phyloP scores from a whole-genome alignment of 1,284 basidiomycete genomes.

The Meripilus lineatus region DNA sequence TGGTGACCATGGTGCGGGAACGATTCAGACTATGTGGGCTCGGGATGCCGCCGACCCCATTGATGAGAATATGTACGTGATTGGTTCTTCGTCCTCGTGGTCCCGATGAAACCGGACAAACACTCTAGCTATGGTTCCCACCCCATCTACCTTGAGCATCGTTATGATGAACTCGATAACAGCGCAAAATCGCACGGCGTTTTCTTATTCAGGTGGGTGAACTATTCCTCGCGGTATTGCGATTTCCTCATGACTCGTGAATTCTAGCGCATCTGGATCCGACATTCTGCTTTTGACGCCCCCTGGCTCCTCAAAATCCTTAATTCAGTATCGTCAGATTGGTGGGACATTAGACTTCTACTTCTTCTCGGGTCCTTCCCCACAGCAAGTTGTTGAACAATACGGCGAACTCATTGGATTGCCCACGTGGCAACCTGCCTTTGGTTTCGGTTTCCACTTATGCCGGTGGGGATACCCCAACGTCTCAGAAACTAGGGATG shows the following conservation, averaged over 20 bases:
- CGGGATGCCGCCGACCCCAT: slow-evolving; percentile 57
- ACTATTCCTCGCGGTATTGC: not conserved
- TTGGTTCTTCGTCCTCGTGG: slow-evolving; percentile 11
- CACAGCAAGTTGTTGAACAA: slow-evolving; percentile 62
- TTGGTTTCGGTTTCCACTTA: slow-evolving; percentile 70
- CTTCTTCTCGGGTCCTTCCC: slow-evolving; percentile 63
- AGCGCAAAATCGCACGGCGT: slow-evolving; percentile 63
- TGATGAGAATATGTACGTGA: slow-evolving; percentile 54
- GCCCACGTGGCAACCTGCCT: slow-evolving; percentile 63
- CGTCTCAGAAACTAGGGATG: slow-evolving; percentile 34
- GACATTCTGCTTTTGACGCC: slow-evolving; percentile 62
- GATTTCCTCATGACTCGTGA: slow-evolving; percentile 4
- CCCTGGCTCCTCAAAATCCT: slow-evolving; percentile 39
- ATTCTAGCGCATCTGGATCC: slow-evolving; percentile 45
- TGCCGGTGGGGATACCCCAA: slow-evolving; percentile 44
- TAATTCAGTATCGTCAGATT: slow-evolving; percentile 61
- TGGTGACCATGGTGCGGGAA: slow-evolving; percentile 48
- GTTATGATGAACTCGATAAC: slow-evolving; percentile 44
- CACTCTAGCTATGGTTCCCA: slow-evolving; percentile 61
- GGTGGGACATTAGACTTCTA: slow-evolving; percentile 57
- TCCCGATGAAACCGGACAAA: not conserved
- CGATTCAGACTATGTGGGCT: slow-evolving; percentile 69
- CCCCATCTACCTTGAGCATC: slow-evolving; percentile 63
- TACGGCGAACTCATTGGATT: slow-evolving; percentile 57
- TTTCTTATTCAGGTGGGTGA: slow-evolving; percentile 54